These are phyloP conservation scores for Scytalidium lignicola DNA, from an alignment of 2,329 filamentous ascomycete species.

Conservation along the genomic window DNA sequence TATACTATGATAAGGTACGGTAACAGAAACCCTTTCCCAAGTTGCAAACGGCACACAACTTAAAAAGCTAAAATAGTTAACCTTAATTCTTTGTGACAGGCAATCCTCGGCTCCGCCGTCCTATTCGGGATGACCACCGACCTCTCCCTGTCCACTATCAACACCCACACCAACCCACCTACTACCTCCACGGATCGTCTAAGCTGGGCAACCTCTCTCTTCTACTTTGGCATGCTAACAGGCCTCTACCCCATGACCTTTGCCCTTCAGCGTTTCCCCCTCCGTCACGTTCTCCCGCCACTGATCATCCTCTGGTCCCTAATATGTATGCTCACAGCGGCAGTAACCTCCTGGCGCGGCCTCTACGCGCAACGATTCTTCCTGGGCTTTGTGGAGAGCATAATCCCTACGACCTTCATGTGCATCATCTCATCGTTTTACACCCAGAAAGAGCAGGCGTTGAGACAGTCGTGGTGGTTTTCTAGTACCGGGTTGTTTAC, in stretches of 20 bases:
- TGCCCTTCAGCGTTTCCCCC: slow-evolving; percentile 61
- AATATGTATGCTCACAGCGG: slow-evolving; percentile 64
- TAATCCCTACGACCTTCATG: slow-evolving; percentile 64
- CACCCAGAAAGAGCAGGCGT: slow-evolving; percentile 58
- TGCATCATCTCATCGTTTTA: slow-evolving; percentile 57
- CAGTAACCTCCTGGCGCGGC: slow-evolving; percentile 57
- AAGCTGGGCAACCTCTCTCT: slow-evolving; percentile 72
- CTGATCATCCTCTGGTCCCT: slow-evolving; percentile 62
- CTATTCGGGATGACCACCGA: slow-evolving; percentile 74
- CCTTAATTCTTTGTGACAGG: slow-evolving; percentile 32
- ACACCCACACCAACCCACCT: slow-evolving; percentile 42
- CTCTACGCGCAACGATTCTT: slow-evolving; percentile 64
- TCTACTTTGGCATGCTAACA: slow-evolving; percentile 75
- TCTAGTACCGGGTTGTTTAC: slow-evolving; percentile 49
- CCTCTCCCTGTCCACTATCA: slow-evolving; percentile 51
- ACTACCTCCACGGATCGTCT: slow-evolving; percentile 62
- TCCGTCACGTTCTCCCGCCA: slow-evolving; percentile 57
- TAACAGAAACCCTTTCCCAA: too few relatives aligned
- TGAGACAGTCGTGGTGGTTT: slow-evolving; percentile 66
- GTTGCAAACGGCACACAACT: too few relatives aligned
- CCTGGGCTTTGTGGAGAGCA: slow-evolving; percentile 54
- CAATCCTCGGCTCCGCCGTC: slow-evolving; percentile 66
- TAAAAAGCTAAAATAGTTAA: background rate
- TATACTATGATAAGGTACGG: slow-evolving; percentile 66
- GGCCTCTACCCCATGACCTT: slow-evolving; percentile 72